These are phyloP conservation scores for Brettanomyces custersianus DNA, from an alignment of 805 yeast species.

Conservation along the genomic window DNA sequence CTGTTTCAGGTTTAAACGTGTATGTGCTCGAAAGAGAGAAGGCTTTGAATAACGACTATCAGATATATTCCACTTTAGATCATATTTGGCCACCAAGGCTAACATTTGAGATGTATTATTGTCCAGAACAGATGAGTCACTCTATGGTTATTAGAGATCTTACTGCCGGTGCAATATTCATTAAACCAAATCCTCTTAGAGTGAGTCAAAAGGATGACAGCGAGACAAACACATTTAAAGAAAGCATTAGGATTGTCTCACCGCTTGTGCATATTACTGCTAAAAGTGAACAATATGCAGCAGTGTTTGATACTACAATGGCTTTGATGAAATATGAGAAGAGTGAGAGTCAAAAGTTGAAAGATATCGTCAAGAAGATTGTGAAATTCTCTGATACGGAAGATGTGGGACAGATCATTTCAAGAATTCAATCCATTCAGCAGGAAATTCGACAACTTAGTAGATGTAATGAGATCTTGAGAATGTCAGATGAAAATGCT, in stretches of 20 bases:
- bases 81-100: constrained; percentile 58
- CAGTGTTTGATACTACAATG: constrained; percentile 40
- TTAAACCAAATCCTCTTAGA: constrained; percentile 44
- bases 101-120: constrained; percentile 54
- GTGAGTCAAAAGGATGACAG: constrained; percentile 23
- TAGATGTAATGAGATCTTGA: constrained; percentile 16
- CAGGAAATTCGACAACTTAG: constrained; percentile 13
- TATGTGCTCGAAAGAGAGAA: constrained; percentile 38
- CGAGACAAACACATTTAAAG: constrained; percentile 11
- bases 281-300: constrained; percentile 47
- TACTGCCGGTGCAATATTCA: constrained; percentile 40
- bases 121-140: constrained; percentile 32
- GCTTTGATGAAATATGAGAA: constrained; percentile 31
- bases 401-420: constrained; percentile 15
- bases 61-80: constrained; percentile 23
- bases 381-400: constrained; percentile 21
- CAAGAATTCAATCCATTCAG: constrained; percentile 14
- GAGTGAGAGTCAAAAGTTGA: constrained; percentile 31
- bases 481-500: constrained; percentile 5
- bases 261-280: constrained; percentile 45
- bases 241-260: constrained; percentile 18
- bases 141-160: constrained; percentile 42
- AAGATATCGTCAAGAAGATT: constrained; percentile 25
- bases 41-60: constrained; percentile 24
- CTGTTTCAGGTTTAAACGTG: constrained; percentile 46